phyloP scores from a whole-genome alignment of 2,329 filamentous ascomycete species.

The Fusarium protoensiforme region DNA sequence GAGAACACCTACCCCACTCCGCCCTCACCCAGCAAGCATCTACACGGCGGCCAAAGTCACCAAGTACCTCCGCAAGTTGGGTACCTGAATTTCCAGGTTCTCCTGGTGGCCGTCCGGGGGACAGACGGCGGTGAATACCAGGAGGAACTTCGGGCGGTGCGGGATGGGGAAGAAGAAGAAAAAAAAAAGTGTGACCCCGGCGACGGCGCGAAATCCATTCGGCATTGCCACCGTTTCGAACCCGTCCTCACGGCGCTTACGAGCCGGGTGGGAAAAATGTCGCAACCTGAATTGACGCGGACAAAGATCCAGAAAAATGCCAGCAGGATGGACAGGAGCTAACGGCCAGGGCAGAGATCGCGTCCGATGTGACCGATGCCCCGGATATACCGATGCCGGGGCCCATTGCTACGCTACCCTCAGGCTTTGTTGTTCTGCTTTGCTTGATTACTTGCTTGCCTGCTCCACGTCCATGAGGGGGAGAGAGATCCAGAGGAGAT shows the following conservation, averaged over 20 bases:
- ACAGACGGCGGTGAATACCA: conserved; percentile 30
- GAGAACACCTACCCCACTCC: background rate
- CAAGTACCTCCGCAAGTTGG: conserved; percentile 7
- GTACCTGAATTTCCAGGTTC: conserved; percentile 8
- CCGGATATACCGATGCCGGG: conserved; percentile 29
- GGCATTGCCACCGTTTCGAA: conserved; percentile 19
- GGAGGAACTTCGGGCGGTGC: conserved; percentile 23
- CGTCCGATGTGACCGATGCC: conserved; percentile 28
- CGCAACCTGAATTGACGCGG: background rate
- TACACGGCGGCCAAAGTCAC: background rate
- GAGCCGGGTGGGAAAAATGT: background rate
- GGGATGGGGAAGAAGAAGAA: conserved; percentile 8
- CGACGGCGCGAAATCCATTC: conserved; percentile 11
- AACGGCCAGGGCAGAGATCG: background rate
- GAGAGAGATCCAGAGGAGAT: background rate
- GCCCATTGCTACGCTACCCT: background rate
- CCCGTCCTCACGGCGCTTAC: conserved; percentile 1
- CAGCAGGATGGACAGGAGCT: background rate
- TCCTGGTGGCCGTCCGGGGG: conserved; percentile 17
- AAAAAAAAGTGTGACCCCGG: conserved; percentile 11
- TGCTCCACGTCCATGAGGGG: background rate
- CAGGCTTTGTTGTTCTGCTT: background rate
- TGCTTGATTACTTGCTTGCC: background rate
- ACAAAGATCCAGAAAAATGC: background rate
- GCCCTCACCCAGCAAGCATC: background rate